Conservation (phyloP, 768 basidiomycete genomes). For the Mycena venus region DNA sequence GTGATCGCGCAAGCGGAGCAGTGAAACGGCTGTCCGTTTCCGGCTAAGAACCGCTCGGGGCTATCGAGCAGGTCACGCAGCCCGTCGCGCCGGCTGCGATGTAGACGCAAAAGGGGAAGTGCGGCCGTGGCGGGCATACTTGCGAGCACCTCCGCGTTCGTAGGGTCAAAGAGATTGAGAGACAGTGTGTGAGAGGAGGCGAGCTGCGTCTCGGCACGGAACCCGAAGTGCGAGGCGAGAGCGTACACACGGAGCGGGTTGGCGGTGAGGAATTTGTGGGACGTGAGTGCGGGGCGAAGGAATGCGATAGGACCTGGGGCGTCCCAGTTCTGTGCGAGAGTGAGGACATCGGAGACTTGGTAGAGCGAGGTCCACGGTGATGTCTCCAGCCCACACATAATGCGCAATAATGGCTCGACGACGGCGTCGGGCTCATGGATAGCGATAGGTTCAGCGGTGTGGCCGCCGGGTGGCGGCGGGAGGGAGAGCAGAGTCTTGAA, state of each 20-base stretch:
- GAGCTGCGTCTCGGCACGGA: constrained; percentile 67
- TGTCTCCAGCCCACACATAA: constrained; percentile 69
- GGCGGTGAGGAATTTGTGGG: constrained; percentile 59
- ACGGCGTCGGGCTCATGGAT: constrained; percentile 59
- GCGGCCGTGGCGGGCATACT: constrained; percentile 65
- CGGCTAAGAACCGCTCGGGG: constrained; percentile 69
- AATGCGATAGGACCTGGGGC: constrained; percentile 70
- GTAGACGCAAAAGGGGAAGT: constrained; percentile 69
- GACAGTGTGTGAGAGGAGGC: constrained; percentile 71
- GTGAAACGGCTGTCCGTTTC: constrained; percentile 57
- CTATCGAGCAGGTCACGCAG: constrained; percentile 67
- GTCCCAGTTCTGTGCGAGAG: constrained; percentile 79
- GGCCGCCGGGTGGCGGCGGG: constrained; percentile 56
- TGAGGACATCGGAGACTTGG: constrained; percentile 65
- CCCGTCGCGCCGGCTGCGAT: constrained; percentile 64
- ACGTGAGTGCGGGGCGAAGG: constrained; percentile 65
- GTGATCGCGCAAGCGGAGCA: constrained; percentile 70
- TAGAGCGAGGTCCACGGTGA: constrained; percentile 64
- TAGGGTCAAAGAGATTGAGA: constrained; percentile 61
- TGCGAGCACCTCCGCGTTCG: constrained; percentile 58
- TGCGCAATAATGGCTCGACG: constrained; percentile 68
- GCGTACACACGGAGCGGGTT: constrained; percentile 66
- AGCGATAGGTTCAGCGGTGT: constrained; percentile 47
- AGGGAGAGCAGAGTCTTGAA: constrained; percentile 65
- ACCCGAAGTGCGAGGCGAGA: constrained; percentile 72